Base-by-base conservation (phyloP, 1,284 basidiomycete species). In the Puccinia triticina region DNA sequence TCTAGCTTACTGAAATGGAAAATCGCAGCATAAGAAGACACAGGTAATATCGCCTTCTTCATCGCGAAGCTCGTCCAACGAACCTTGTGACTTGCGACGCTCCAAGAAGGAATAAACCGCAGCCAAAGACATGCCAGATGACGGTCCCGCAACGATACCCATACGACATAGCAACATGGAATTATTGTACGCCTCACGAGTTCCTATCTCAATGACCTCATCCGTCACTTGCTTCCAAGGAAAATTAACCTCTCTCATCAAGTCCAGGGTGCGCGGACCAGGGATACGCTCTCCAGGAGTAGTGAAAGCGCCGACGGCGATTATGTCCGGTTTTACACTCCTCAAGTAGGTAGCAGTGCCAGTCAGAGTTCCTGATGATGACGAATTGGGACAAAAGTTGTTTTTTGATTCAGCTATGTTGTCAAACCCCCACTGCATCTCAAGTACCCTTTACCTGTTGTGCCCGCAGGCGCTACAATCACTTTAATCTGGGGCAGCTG, bases 401-500 rank as follows among this genome's bases (percentile, higher is more conserved):
- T 50, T 50, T 50, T 50, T 14, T 50, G 11, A 50, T 21, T 50
- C 48, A 50, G 48, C 48, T 50, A 16, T 46, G 7, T 46, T 7
- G 43, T 11, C 48, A 50, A 50, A 50, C 8, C 11, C 18, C 48
- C 40, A 43, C 18, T 50, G 18, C 48, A 50, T 26, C 59, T 16
- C 26, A 8, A 16, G 32, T 23, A 34, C 2, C 26, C 4, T 29
- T 61, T 26, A 29, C 59, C 59, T 61, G 59, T 83, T 0, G 84
- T 85, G 1, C 84, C 84, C 83, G 84, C 84, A 4, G 84, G 84
- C 1, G 73, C 84, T 1, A 78, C 82, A 50, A 85, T 83, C 1
- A 85, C 78, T 59, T 84, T 83, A 71, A 85, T 84, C 21, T 83
- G 83, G 11, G 84, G 84, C n/a, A 85, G 67, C 73, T 85, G 84